Evolutionary conservation across 2,329 filamentous ascomycete species (phyloP).

Genomic region (Sporothrix brasiliensis): DNA sequence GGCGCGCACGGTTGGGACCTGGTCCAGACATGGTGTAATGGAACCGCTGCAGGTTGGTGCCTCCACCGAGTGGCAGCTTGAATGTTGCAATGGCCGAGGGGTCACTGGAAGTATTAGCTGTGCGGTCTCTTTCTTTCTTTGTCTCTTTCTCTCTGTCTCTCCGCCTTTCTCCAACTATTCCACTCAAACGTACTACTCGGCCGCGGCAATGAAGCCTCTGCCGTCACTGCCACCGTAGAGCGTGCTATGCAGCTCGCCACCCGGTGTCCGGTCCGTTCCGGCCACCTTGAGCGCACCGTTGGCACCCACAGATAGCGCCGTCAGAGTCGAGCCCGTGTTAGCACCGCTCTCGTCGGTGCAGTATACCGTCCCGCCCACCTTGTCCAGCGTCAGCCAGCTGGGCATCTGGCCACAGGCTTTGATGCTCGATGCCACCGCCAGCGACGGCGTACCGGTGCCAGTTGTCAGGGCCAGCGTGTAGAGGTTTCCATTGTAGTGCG

Average conservation of each 20-base stretch:
- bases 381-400: constrained; percentile 46
- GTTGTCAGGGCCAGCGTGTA: constrained; percentile 43
- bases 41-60: constrained; percentile 44
- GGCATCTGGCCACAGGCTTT: constrained; percentile 44
- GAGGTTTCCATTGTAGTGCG: constrained; percentile 48
- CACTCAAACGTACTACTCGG: constrained; percentile 43
- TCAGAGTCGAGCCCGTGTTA: constrained; percentile 44
- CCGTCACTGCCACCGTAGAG: constrained; percentile 48
- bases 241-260: constrained; percentile 48
- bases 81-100: constrained; percentile 51
- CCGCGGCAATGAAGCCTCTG: constrained; percentile 48
- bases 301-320: constrained; percentile 42
- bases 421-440: constrained; percentile 40
- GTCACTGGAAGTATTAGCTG: constrained; percentile 35
- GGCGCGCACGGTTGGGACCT: constrained; percentile 52
- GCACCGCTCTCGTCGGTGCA: constrained; percentile 45
- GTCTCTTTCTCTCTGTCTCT: not conserved
- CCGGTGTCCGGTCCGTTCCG: constrained; percentile 42
- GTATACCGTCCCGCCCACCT: constrained; percentile 42
- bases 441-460: constrained; percentile 37
- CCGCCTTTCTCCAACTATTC: no score
- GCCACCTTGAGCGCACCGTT: constrained; percentile 43
- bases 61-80: constrained; percentile 45
- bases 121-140: not conserved
- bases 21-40: constrained; percentile 48